Evolutionary conservation across 2,329 filamentous ascomycete species (phyloP), one percentile per base, ranked within the genome.

Genomic region (Trichoderma atrobrunneum): DNA sequence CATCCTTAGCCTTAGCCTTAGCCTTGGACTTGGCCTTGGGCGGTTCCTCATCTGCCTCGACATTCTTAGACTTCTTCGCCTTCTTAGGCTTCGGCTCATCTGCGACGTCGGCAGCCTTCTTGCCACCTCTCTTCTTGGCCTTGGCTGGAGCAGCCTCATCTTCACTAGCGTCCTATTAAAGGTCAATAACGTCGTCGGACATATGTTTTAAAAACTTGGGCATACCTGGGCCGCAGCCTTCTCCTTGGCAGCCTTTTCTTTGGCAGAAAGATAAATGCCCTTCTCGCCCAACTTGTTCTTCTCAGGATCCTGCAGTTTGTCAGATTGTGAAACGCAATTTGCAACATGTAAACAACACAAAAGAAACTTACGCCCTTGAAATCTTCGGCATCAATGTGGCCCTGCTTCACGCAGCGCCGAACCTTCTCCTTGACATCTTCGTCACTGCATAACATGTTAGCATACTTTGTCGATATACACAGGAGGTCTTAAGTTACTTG

Each of bases 341-440:
- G 32, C 26, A 72, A 77, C 34, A 65, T n/a, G 16, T 7, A 61
- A 54, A 36, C 26, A n/a, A 36, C 39, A 43, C 1, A 54, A 39
- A 24, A 26, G 59, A n/a, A 76, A 85, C 92, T 83, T 87, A 97
- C 94, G 14, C 94, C 94, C 39, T 92, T 95, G 90, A 94, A 98
- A 76, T 98, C 95, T 66, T 93, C 91, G 56, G 93, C 87, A 76
- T 92, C 91, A 76, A 98, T 91, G 77, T 96, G 93, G 28, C 93
- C 94, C 79, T 95, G 87, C 72, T 87, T 86, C 28, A 98, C 81
- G 66, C 92, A 93, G 60, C 87, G 87, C 65, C 87, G 85, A 75
- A 98, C 85, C 85, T 96, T 97, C 59, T 88, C 88, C 81, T 95
- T 89, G 1, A 89, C 77, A 2, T 93, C 91, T 0, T 86, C 83